Percentiles rank a stretch among this genome's conserved stretches.
Conservation (phyloP, 2,329 filamentous ascomycete genomes). For the Microthyrium microscopicum region DNA sequence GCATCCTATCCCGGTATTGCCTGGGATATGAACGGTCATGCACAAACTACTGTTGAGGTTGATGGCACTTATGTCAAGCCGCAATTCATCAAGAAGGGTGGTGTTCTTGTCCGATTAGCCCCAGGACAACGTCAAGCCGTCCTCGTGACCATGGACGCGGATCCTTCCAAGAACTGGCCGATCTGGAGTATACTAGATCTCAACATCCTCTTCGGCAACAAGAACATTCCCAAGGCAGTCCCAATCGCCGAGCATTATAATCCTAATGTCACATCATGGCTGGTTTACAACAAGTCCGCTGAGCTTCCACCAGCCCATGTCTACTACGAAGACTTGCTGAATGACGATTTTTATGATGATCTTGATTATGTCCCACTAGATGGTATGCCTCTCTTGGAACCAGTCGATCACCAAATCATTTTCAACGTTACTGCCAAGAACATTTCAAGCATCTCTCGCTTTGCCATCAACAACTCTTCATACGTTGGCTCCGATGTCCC, state of each 20-base stretch:
- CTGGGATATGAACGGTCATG: slow-evolving; percentile 51
- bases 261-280: slow-evolving; percentile 1
- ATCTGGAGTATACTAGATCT: too few species aligned
- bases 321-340: slow-evolving; percentile 9
- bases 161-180: too few species aligned
- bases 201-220: slow-evolving; percentile 2
- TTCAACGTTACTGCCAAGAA: slow-evolving; percentile 47
- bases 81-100: too few species aligned
- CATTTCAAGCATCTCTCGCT: slow-evolving; percentile 25
- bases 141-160: too few species aligned
- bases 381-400: slow-evolving; percentile 39
- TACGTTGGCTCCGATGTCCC: slow-evolving; percentile 63
- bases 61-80: slow-evolving; percentile 53
- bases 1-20: slow-evolving; percentile 58
- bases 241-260: background rate
- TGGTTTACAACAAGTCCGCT: slow-evolving; percentile 1
- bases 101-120: too few species aligned
- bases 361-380: slow-evolving; percentile 40
- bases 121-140: too few species aligned
- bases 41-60: slow-evolving; percentile 48
- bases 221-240: background rate
- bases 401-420: slow-evolving; percentile 46
- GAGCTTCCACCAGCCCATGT: background rate
- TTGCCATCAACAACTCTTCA: slow-evolving; percentile 54
- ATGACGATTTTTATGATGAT: slow-evolving; percentile 1